Evolutionary conservation across 495 filamentous ascomycete species (phyloP), one percentile per base, ranked within the genome.

Genomic region (Aspergillus diversus): DNA sequence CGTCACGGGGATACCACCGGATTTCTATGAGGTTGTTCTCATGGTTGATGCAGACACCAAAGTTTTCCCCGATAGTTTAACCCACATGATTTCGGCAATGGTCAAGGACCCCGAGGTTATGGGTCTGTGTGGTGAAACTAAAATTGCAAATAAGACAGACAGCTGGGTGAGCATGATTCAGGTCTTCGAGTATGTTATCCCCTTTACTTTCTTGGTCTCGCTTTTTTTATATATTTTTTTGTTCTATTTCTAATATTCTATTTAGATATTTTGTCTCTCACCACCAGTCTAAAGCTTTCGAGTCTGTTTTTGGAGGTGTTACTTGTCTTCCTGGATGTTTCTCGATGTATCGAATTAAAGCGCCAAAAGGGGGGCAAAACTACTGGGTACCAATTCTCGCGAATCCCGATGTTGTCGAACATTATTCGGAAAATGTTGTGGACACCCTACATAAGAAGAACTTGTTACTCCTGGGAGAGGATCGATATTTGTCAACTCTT

Each of bases 261-360:
- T 21, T 13, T 63, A 82, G 76, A 64, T 97, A 99, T 79, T 99
- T 97, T 79, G 93, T 99, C 75, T 97, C 94, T 4, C 96, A 99
- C 73, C 96, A 99, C 70, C 85, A 96, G 66, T 86, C 92, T 56
- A 99, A 99, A 71, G 91, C 93, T 7, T 99, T 99, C 78, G 96
- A 99, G 75, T 97, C 94, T 6, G 90, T 97, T 58, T 99, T 99
- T 71, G 96, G 96, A 73, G 96, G 96, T 90, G 96, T 99, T 31
- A 99, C 96, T 67, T 99, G 96, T 85, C 83, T 99, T 32, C 96
- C 96, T 4, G 96, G 96, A 52, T 99, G 96, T 82, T 99, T 99
- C 87, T 97, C 92, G 83, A 99, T 99, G 96, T 99, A 99, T 78
- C 90, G 96, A 66, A 97, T 99, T 84, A 99, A 99, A 77, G 90